These are phyloP conservation scores for Globisporangium spinosum DNA, from an alignment of 352 stramenopile genomes.

Conservation along the genomic window DNA sequence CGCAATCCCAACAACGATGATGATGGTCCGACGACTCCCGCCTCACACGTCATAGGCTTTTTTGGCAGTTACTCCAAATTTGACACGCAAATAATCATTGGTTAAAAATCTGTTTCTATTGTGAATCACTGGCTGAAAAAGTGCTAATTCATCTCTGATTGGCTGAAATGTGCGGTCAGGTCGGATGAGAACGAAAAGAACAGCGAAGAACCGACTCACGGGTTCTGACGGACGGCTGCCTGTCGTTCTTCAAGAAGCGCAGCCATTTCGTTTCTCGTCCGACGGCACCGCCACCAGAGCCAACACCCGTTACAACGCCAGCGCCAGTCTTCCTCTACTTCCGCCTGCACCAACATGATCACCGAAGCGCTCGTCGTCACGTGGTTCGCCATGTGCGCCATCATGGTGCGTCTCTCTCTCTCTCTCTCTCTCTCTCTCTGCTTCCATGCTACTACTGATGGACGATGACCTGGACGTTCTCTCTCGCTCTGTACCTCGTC, in stretches of 20 bases:
- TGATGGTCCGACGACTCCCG: neutral
- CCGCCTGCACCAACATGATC: constrained; percentile 26
- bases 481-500: neutral
- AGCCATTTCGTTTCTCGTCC: constrained; percentile 5
- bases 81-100: constrained; percentile 7
- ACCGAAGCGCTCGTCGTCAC: constrained; percentile 53
- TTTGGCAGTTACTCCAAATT: neutral
- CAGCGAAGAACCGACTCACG: neutral
- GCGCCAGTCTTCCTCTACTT: neutral
- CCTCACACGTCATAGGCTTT: constrained; percentile 2
- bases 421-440: neutral
- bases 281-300: neutral
- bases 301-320: too few relatives aligned
- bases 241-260: neutral
- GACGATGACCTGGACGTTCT: constrained; percentile 2
- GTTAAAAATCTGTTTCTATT: neutral
- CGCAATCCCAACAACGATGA: constrained; percentile 2
- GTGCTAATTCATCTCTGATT: neutral
- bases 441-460: neutral
- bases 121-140: constrained; percentile 10
- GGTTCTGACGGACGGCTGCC: neutral
- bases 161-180: constrained; percentile 4
- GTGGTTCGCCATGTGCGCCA: constrained; percentile 56
- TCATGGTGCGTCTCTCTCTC: constrained; percentile 41
- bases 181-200: constrained; percentile 6